Conservation (phyloP, 371 early-diverging fungal genomes). For the Apophysomyces variabilis region DNA sequence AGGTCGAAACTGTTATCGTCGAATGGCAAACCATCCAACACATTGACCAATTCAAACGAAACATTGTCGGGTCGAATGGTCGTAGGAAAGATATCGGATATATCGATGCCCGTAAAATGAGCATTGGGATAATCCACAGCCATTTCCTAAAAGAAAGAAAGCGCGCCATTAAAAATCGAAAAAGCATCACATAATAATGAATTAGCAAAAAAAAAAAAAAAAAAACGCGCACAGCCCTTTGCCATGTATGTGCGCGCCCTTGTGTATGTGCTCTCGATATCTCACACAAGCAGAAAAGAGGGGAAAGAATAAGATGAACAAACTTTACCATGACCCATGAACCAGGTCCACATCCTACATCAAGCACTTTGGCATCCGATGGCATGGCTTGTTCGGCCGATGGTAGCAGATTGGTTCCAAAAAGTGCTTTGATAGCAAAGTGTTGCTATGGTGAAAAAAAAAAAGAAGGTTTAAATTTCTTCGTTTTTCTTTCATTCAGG, state of each 20-base stretch:
- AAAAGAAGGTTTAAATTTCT: not conserved
- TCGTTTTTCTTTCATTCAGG: not conserved
- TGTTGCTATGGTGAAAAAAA: constrained; percentile 29
- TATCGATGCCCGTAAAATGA: constrained; percentile 59
- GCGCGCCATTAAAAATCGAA: not conserved
- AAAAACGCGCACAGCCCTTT: not conserved
- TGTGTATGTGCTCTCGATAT: too few species aligned
- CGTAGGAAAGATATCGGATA: constrained; percentile 49
- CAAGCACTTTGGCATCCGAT: constrained; percentile 27
- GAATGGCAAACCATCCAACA: constrained; percentile 47
- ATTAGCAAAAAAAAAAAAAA: too few species aligned
- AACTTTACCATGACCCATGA: constrained; percentile 29
- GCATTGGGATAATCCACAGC: constrained; percentile 59
- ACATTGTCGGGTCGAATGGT: constrained; percentile 52
- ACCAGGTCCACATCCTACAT: constrained; percentile 34
- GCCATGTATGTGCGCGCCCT: not conserved
- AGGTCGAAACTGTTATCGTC: constrained; percentile 50
- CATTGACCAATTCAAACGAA: constrained; percentile 40
- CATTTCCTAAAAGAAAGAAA: constrained; percentile 51
- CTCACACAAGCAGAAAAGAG: too few species aligned
- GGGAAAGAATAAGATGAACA: too few species aligned
- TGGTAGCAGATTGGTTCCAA: constrained; percentile 34
- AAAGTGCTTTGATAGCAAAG: constrained; percentile 38
- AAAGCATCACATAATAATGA: too few species aligned
- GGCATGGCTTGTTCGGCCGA: constrained; percentile 21